phyloP scores from a whole-genome alignment of 305 asterid species.

The Fraxinus floribunda region DNA sequence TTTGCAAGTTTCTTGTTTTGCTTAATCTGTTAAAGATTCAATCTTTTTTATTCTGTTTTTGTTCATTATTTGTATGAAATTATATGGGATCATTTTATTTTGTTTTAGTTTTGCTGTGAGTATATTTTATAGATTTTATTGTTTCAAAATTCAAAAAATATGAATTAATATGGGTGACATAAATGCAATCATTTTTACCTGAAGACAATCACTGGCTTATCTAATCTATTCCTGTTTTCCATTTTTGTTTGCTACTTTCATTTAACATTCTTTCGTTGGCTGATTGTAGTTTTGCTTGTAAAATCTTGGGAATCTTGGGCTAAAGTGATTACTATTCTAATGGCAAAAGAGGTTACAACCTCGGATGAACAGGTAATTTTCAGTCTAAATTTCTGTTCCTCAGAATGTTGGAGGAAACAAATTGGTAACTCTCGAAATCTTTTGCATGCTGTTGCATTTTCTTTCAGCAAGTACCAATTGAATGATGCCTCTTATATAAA shows the following conservation, averaged over 20 bases:
- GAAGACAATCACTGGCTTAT: neutral
- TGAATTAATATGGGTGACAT: neutral
- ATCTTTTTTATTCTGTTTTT: neutral
- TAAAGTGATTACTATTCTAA: constrained; percentile 28
- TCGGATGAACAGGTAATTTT: constrained; percentile 47
- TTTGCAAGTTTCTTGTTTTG: constrained; percentile 8
- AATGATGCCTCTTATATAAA: constrained; percentile 6
- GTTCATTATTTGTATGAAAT: constrained; percentile 1
- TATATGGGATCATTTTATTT: neutral
- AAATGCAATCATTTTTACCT: neutral
- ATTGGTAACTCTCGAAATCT: neutral
- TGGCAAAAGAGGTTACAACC: constrained; percentile 44
- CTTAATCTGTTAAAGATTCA: constrained; percentile 3
- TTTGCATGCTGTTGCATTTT: constrained; percentile 11
- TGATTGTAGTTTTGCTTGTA: constrained; percentile 22
- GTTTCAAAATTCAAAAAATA: neutral
- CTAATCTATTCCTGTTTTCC: neutral
- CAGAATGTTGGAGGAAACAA: neutral
- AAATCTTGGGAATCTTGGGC: constrained; percentile 14
- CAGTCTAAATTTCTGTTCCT: constrained; percentile 13
- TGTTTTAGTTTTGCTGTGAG: neutral
- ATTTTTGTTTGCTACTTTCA: constrained; percentile 6
- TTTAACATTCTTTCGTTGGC: neutral
- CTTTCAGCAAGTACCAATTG: neutral
- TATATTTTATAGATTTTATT: neutral